Conservation (phyloP, 2,329 filamentous ascomycete species). For the Sarocladiaceae sp. region DNA sequence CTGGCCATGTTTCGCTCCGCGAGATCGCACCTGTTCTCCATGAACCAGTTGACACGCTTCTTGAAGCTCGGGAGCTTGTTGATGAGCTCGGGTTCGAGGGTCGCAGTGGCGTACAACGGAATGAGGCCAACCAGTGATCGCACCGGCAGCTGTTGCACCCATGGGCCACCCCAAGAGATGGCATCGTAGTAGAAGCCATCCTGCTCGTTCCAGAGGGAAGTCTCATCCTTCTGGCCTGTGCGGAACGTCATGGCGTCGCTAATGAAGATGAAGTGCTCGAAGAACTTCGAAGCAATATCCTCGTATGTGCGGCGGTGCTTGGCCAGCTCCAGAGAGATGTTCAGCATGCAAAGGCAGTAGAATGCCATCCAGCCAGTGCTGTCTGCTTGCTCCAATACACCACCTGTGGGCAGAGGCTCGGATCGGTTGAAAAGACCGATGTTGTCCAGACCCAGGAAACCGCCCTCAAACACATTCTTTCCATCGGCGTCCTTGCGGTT, state of each 20-base stretch:
- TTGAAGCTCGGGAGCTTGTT: slow-evolving; percentile 91
- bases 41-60: slow-evolving; percentile 89
- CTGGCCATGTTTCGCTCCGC: slow-evolving; percentile 93
- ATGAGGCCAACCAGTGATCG: slow-evolving; percentile 91
- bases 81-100: slow-evolving; percentile 88
- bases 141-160: slow-evolving; percentile 88
- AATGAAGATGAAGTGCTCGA: slow-evolving; percentile 97
- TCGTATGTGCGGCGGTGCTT: slow-evolving; percentile 95
- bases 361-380: slow-evolving; percentile 99
- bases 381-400: slow-evolving; percentile 91
- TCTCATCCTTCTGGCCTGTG: slow-evolving; percentile 63
- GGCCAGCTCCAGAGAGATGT: slow-evolving; percentile 90
- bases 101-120: slow-evolving; percentile 86
- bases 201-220: slow-evolving; percentile 92
- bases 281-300: slow-evolving; percentile 97
- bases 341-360: slow-evolving; percentile 94
- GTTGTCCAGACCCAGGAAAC: slow-evolving; percentile 93
- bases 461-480: slow-evolving; percentile 96
- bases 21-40: slow-evolving; percentile 79
- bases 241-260: slow-evolving; percentile 94
- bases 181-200: slow-evolving; percentile 99
- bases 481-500: slow-evolving; percentile 92
- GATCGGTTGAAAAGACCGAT: slow-evolving; percentile 97
- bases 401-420: slow-evolving; percentile 88
- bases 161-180: slow-evolving; percentile 92